Base-by-base conservation (phyloP, 129 eudicot species). In the Pittosporum tobira region DNA sequence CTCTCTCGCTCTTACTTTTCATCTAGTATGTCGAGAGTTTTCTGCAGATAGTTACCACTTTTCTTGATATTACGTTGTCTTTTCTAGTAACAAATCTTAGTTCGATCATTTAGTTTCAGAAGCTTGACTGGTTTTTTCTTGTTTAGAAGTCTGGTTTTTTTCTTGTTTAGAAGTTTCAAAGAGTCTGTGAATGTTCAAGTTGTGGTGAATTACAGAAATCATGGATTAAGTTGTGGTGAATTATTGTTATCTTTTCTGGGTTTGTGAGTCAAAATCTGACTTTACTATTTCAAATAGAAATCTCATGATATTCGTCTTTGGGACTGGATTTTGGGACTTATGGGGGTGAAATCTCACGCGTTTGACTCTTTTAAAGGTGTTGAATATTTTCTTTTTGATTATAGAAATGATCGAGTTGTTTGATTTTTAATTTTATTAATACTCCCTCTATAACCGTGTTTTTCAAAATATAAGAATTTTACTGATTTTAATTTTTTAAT, bases 1-100 rank as follows among this genome's bases (percentile, higher is more conserved):
- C 65, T 60, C 38, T 2, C 29, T 49, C 29, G 2, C 11, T 19
- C 11, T 66, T 21, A 26, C 37, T 47, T 57, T 62, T 70, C 73
- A 34, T n/a, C 38, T 40, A 26, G 10, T 24, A 29, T 27, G 59
- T 53, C 21, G 60, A 53, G 37, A 64, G 60, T 53, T 65, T 20
- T 26, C 19, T 34, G 28, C 14, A 26, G 21, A 53, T 62, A n/a
- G n/a, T n/a, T n/a, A n/a, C n/a, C n/a, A n/a, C 27, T 19, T 21
- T 25, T 38, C 28, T 45, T 31, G 52, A 7, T 45, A n/a, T 52
- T 51, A 46, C 28, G 40, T 37, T 73, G 29, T 57, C 52, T 31
- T 55, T 62, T 24, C 50, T 55, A 38, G 37, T 22, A 47, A 29
- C 25, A 38, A 65, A 44, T 25, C 46, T 25, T 15, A 28, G 65